Conservation (phyloP, 208 protist species). For the Leishmania major region DNA sequence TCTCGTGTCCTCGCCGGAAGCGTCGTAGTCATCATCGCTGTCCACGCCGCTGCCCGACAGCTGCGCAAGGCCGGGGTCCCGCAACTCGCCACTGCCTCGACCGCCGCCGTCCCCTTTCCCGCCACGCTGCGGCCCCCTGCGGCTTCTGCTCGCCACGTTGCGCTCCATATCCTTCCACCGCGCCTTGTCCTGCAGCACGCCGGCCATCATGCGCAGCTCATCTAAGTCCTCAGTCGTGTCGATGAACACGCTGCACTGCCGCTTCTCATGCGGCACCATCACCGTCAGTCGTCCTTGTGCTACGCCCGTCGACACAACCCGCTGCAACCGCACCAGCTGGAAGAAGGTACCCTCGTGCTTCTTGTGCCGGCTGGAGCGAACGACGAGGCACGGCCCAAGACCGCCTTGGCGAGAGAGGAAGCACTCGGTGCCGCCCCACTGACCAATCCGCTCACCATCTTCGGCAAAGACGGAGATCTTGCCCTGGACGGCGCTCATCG, state of each 20-base stretch:
- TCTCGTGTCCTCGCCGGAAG: neutral
- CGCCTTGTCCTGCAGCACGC: conserved; percentile 49
- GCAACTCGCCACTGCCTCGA: neutral
- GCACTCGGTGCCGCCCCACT: conserved; percentile 87
- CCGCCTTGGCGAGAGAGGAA: conserved; percentile 74
- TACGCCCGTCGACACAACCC: conserved; percentile 55
- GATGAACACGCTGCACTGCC: conserved; percentile 71
- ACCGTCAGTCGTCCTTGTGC: conserved; percentile 74
- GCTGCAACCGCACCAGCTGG: conserved; percentile 45
- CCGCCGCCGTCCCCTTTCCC: neutral
- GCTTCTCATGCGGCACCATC: conserved; percentile 54
- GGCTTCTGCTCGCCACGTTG: conserved; percentile 50
- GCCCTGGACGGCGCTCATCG: conserved; percentile 59
- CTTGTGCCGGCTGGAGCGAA: conserved; percentile 67
- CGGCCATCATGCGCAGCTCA: conserved; percentile 69
- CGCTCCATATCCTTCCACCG: conserved; percentile 66
- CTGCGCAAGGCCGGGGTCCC: conserved; percentile 14
- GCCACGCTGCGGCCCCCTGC: conserved; percentile 3
- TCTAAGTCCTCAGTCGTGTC: conserved; percentile 62
- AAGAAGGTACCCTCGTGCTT: conserved; percentile 79
- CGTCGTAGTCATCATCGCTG: conserved; percentile 10
- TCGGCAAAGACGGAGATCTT: conserved; percentile 57
- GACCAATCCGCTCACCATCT: conserved; percentile 70
- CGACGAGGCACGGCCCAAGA: conserved; percentile 80
- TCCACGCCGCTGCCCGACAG: conserved; percentile 6